Evolutionary conservation across 2,329 filamentous ascomycete species (phyloP), one percentile per base, ranked within the genome.

Genomic region (Neobulgaria alba): DNA sequence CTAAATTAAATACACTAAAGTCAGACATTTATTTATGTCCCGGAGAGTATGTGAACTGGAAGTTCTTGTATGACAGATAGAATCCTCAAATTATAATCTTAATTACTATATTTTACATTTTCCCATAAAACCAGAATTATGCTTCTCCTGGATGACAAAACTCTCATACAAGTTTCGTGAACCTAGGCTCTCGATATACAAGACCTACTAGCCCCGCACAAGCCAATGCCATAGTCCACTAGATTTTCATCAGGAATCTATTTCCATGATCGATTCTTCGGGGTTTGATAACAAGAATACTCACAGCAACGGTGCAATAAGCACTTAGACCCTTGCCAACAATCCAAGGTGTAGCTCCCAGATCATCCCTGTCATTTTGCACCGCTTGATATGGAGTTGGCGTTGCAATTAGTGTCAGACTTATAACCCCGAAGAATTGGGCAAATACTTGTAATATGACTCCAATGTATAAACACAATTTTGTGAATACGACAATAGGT

Each of bases 311-410:
- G 10, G 39, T 36, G 12, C 33, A 33, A 32, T 36, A 41, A 2
- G 39, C 32, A 20, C 19, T 32, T 14, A 41, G n/a, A 8, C 29
- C 39, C 14, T 41, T 35, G 14, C 33, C 39, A 21, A 41, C 36
- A 15, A 36, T 31, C 39, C 39, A 41, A 8, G 32, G 26, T 19
- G 33, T 36, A 5, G 39, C 39, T 36, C 33, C 39, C 26, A 41
- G 18, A 15, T 36, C 20, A 21, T 41, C 33, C 10, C 21, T 16
- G 23, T 41, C 31, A 16, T 29, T 36, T 9, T 32, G 15, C 10
- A 41, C 26, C 2, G 39, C 39, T 10, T 35, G 33, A 21, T 32
- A 16, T 12, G 33, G 21, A 3, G n/a, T 36, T 10, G 39, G 39
- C 4, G 39, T 41, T 32, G 39, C 39, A 17, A 19, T 41, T 12